Evolutionary conservation across 345 rosid species (phyloP), one percentile per base, ranked within the genome.

Genomic region (Citrus medica): DNA sequence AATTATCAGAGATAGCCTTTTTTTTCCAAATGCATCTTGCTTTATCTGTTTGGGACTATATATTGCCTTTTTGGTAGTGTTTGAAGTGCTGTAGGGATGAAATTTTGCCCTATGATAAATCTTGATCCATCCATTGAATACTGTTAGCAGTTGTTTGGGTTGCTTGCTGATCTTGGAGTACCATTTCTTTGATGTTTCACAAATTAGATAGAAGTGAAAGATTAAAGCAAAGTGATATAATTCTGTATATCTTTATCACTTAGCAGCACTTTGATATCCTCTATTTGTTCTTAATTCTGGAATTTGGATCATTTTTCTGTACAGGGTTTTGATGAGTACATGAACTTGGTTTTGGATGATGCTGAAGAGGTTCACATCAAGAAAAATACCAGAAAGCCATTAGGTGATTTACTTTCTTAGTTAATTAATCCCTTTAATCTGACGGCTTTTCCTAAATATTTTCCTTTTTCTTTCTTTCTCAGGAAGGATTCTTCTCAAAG

Each of bases 311-410:
- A 51, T 35, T 33, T 81, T 79, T 24, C 51, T 65, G 30, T 59
- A 38, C 84, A 94, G 99, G 99, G 98, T 1, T 94, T 96, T 78
- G 98, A 93, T 72, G 99, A 96, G 81, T 94, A 96, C 89, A 96
- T 96, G 99, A 96, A 96, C 80, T 84, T 96, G 74, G 99, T 96
- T 51, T 83, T 94, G 79, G 99, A 94, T 27, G 99, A 96, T 42
- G 98, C 99, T 40, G 99, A 96, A 83, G 97, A 96, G 87, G 97
- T 96, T 78, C 90, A 83, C 73, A 38, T 96, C 81, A 96, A 94
- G 92, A 96, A 92, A 73, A 92, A 92, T 82, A 92, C 88, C 53
- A 92, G 92, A 83, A 94, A 96, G 84, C 77, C 94, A 67, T 84
- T 96, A 67, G 99, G 97, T 91, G 69, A 82, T 74, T 82, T 21